Evolutionary conservation across 225 moss, liverwort and hornwort species (phyloP).

Genomic region (Lunularia cruciata): DNA sequence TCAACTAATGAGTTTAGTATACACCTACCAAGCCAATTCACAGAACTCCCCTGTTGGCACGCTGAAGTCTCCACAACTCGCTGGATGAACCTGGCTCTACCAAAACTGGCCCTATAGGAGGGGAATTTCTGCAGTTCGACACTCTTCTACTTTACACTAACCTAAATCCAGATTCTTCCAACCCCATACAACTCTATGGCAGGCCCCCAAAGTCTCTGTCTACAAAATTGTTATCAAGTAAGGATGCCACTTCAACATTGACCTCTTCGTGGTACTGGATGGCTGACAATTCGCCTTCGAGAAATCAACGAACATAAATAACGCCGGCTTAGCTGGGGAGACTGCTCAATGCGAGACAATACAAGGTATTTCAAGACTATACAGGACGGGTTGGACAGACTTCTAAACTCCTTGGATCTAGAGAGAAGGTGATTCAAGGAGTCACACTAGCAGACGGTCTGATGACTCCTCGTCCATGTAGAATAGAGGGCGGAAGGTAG

Average conservation of each 20-base stretch:
- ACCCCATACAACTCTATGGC: background rate
- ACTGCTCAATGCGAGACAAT: background rate
- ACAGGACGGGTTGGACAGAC: background rate
- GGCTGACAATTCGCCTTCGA: conserved; percentile 3
- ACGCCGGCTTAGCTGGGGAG: background rate
- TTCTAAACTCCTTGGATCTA: background rate
- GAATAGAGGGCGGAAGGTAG: conserved; percentile 53
- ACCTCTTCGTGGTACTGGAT: background rate
- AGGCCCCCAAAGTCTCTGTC: conserved; percentile 3
- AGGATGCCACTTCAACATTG: background rate
- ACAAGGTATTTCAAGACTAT: background rate
- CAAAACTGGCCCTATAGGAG: conserved; percentile 10
- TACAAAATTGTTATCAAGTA: conserved; percentile 5
- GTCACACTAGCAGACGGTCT: conserved; percentile 33
- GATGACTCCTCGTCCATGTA: conserved; percentile 46
- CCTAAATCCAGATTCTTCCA: background rate
- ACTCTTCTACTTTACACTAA: conserved; percentile 14
- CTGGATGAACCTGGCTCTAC: conserved; percentile 11
- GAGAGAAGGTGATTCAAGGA: conserved; percentile 22
- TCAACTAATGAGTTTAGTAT: conserved; percentile 2
- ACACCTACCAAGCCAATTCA: conserved; percentile 8
- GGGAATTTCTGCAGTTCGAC: conserved; percentile 6
- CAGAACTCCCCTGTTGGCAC: background rate
- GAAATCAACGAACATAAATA: background rate
- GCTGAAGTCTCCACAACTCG: background rate